These are phyloP conservation scores for Gossypium bickii DNA, from an alignment of 345 rosid genomes.

Conservation along the genomic window DNA sequence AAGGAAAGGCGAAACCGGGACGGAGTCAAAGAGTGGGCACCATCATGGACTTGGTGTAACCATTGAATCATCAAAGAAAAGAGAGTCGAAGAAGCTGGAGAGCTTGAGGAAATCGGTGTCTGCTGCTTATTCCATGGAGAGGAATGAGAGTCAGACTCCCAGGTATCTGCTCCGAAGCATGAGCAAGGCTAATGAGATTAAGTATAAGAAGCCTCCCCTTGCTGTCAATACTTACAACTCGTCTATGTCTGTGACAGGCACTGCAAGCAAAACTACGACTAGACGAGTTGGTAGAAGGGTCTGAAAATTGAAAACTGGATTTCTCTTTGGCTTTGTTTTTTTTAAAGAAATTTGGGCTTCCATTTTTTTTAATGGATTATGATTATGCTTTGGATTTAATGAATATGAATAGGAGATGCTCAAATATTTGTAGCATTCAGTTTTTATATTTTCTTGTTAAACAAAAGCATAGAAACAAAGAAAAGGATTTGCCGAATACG, in stretches of 20 bases:
- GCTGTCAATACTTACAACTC: slow-evolving; percentile 30
- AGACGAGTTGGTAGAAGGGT: slow-evolving; percentile 27
- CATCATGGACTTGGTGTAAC: slow-evolving; percentile 73
- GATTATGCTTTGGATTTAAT: not conserved
- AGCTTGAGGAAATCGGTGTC: slow-evolving; percentile 51
- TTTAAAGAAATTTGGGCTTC: not conserved
- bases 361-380: not conserved
- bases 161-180: slow-evolving; percentile 76
- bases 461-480: not conserved
- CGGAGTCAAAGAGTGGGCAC: slow-evolving; percentile 31
- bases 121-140: slow-evolving; percentile 40
- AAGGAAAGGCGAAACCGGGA: slow-evolving; percentile 36
- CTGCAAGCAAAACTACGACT: slow-evolving; percentile 23
- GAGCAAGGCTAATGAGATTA: slow-evolving; percentile 35
- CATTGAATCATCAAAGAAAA: slow-evolving; percentile 50
- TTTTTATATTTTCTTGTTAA: not conserved
- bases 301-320: slow-evolving; percentile 16
- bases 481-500: not conserved
- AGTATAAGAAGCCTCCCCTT: slow-evolving; percentile 62
- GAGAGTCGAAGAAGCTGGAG: slow-evolving; percentile 48
- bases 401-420: not conserved
- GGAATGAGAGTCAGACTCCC: slow-evolving; percentile 31
- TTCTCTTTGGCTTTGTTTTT: not conserved
- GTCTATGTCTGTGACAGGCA: slow-evolving; percentile 12
- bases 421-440: not conserved